Evolutionary conservation across 2,329 filamentous ascomycete genomes (phyloP), one percentile per base, ranked within the genome.

Genomic region (Ascochyta lentis): DNA sequence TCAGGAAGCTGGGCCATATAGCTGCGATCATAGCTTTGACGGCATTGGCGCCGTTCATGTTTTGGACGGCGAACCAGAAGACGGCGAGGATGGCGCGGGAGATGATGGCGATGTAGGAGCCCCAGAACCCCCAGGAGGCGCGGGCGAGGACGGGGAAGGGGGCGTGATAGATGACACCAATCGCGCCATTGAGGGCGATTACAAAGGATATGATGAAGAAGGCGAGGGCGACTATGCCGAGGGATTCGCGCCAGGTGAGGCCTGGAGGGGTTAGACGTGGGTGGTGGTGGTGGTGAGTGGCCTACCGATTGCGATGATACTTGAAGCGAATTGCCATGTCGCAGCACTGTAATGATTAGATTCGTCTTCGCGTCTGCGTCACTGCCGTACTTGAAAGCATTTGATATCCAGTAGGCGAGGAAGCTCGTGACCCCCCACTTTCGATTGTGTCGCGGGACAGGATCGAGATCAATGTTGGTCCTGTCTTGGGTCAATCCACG

Each of bases 51-150:
- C 87, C 86, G 59, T 87, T 87, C 56, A 85, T 84, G 37, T 83
- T 85, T 61, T 89, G 86, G 42, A 89, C 87, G 0, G 86, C 85
- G 49, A 89, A 85, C 88, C 84, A 86, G 71, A 86, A 84, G 16
- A 85, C 68, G 5, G 83, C 83, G 3, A 85, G 78, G 52, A 85
- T 80, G 35, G 79, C 77, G 10, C 83, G 77, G 0, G 80, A 83
- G 7, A 85, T 64, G 48, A 85, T 82, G 23, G 82, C 78, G 34
- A 85, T 74, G 64, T 84, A 83, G 23, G 80, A 82, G 49, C 83
- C 82, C 77, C 80, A 84, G 72, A 84, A 85, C 0, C 84, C 84
- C 77, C 83, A 86, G 44, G 78, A 80, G 3, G 83, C 81, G 43
- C 84, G 80, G 0, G 81, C 80, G 24, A 84, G 79, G 8, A 86